A percentile compares a stretch with the other conserved stretches of the same genome.
phyloP scores from a whole-genome alignment of 768 basidiomycete genomes.

The Hypholoma fasciculare region DNA sequence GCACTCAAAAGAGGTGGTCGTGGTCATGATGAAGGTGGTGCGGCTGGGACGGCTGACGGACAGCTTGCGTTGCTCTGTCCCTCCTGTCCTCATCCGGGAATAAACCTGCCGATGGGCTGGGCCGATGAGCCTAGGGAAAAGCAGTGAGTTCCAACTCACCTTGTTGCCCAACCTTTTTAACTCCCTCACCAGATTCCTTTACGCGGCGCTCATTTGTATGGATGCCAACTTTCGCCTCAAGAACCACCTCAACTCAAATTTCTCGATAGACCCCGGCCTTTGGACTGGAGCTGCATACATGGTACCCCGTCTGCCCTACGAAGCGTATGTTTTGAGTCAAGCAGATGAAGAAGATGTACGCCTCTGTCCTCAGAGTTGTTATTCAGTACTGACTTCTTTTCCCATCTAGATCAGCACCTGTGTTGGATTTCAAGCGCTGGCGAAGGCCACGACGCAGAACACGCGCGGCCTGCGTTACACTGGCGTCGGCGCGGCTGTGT shows the following conservation, averaged over 20 bases:
- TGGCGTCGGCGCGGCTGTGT: conserved; percentile 6
- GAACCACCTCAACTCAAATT: conserved; percentile 10
- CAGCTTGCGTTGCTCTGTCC: conserved; percentile 24
- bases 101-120: conserved; percentile 24
- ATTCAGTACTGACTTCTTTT: no score
- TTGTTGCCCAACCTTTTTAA: no score
- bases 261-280: conserved; percentile 10
- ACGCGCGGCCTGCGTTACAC: conserved; percentile 13
- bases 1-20: conserved; percentile 25
- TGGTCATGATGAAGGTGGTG: conserved; percentile 20
- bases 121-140: conserved; percentile 6
- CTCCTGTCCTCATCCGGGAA: conserved; percentile 26
- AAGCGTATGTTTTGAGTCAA: no score
- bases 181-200: conserved; percentile 13
- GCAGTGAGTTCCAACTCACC: not conserved
- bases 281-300: conserved; percentile 11
- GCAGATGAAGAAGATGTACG: conserved; percentile 14
- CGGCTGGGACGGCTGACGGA: conserved; percentile 19
- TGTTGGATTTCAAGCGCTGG: conserved; percentile 12
- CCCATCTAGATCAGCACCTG: conserved; percentile 14
- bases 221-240: no score
- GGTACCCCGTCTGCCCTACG: conserved; percentile 3
- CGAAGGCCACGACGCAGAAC: no score
- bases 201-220: conserved; percentile 6
- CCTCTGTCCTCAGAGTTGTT: no score